Evolutionary conservation across 139 green algal genomes (phyloP).

Genomic region (Spirogloea muscicola): DNA sequence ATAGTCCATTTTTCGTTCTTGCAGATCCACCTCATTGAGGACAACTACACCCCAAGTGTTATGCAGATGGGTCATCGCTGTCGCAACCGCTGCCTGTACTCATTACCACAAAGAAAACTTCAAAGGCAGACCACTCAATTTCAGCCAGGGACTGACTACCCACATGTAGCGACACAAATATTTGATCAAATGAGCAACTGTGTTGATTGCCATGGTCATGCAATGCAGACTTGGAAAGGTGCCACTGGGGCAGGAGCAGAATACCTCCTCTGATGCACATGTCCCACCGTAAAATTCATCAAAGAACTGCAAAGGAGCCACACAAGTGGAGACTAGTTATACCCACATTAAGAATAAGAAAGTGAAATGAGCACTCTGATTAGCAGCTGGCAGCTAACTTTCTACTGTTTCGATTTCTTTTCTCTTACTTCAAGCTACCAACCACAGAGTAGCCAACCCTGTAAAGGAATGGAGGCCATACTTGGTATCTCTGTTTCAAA

Average conservation of each 20-base stretch:
- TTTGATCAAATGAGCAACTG: background rate
- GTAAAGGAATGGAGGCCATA: too few species aligned
- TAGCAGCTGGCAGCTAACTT: too few species aligned
- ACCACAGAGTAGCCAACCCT: too few species aligned
- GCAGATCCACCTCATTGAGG: constrained; percentile 17
- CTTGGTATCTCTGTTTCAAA: constrained; percentile 26
- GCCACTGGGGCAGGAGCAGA: background rate
- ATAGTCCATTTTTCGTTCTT: constrained; percentile 31
- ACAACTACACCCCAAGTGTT: constrained; percentile 40
- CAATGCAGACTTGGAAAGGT: background rate
- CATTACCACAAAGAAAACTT: too few species aligned
- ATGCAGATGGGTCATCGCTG: background rate
- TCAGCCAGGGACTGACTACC: background rate
- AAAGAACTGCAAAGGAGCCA: too few species aligned
- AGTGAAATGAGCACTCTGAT: too few species aligned
- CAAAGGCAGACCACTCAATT: too few species aligned
- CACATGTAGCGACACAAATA: background rate
- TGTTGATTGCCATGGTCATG: background rate
- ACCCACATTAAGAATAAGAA: too few species aligned
- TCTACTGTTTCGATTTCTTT: too few species aligned
- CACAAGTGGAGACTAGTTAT: too few species aligned
- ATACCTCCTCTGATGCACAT: constrained; percentile 7
- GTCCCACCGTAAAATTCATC: constrained; percentile 23
- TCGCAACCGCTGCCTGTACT: background rate
- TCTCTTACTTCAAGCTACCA: too few species aligned